Percentiles rank a stretch among this genome's conserved stretches.
phyloP scores from a whole-genome alignment of 768 basidiomycete species.

The Exidia glandulosa region DNA sequence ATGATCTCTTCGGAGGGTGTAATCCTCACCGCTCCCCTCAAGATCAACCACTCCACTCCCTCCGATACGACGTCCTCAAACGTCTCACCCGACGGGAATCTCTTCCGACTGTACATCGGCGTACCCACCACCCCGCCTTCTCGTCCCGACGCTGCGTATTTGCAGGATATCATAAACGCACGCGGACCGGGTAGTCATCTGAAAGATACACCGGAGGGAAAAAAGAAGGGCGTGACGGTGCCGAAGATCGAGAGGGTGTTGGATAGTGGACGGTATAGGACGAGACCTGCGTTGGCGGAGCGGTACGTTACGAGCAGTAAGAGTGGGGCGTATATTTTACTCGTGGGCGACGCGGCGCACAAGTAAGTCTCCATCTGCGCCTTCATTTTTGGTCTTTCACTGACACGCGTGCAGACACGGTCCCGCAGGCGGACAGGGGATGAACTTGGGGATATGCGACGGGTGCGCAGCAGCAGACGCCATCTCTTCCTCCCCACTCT shows the following conservation, averaged over 20 bases:
- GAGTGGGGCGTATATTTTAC: slow-evolving; percentile 5
- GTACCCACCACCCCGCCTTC: background rate
- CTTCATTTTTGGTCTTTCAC: no score
- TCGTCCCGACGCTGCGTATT: background rate
- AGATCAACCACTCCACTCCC: background rate
- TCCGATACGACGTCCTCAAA: background rate
- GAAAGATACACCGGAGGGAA: background rate
- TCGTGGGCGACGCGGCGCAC: slow-evolving; percentile 39
- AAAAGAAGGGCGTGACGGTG: no score
- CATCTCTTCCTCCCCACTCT: no score
- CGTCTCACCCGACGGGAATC: background rate
- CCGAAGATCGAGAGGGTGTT: background rate
- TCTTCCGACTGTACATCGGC: background rate
- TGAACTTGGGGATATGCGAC: slow-evolving; percentile 49
- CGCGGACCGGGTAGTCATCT: background rate
- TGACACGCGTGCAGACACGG: no score
- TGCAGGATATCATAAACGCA: background rate
- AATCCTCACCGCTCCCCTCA: background rate
- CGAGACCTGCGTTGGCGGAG: slow-evolving; percentile 1
- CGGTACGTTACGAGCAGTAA: background rate
- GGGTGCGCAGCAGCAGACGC: slow-evolving; percentile 33
- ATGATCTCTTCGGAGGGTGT: background rate
- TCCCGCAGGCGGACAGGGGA: slow-evolving; percentile 44
- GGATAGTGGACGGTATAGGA: background rate
- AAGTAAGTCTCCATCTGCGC: no score